Evolutionary conservation across 176 grass and related monocot genomes (phyloP).

Genomic region (Cenchrus purpureus): DNA sequence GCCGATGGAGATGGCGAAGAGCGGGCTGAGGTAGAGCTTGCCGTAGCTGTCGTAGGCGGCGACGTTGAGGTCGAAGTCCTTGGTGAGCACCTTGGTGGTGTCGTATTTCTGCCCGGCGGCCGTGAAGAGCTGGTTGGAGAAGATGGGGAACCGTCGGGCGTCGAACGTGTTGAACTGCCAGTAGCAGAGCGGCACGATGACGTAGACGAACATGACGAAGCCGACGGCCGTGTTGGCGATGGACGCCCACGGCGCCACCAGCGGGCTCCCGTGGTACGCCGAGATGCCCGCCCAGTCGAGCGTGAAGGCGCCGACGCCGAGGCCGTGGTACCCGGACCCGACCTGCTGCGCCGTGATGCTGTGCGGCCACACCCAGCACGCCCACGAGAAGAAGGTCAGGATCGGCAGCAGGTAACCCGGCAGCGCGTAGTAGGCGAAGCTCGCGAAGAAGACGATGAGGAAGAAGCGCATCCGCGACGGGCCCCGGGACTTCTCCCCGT

Average conservation of each 20-base stretch:
- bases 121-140: constrained; percentile 98
- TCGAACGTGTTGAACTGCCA: constrained; percentile 97
- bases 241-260: constrained; percentile 92
- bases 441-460: constrained; percentile 74
- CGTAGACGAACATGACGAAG: constrained; percentile 97
- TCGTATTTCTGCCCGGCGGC: constrained; percentile 74
- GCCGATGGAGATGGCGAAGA: constrained; percentile 96
- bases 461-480: constrained; percentile 90
- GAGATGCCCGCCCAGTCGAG: constrained; percentile 98
- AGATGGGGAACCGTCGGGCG: constrained; percentile 82
- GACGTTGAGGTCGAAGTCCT: constrained; percentile 79
- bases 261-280: constrained; percentile 92
- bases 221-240: constrained; percentile 84
- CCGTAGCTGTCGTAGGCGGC: constrained; percentile 87
- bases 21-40: constrained; percentile 94
- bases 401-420: constrained; percentile 85
- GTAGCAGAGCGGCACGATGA: constrained; percentile 92
- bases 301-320: constrained; percentile 87
- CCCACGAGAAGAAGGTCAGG: constrained; percentile 96
- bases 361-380: constrained; percentile 86
- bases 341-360: constrained; percentile 96
- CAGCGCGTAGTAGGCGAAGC: constrained; percentile 86
- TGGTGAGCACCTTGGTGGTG: constrained; percentile 88
- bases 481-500: constrained; percentile 44
- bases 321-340: constrained; percentile 89